Evolutionary conservation across 768 basidiomycete species (phyloP).

Genomic region (Agrocybe chaxingu): DNA sequence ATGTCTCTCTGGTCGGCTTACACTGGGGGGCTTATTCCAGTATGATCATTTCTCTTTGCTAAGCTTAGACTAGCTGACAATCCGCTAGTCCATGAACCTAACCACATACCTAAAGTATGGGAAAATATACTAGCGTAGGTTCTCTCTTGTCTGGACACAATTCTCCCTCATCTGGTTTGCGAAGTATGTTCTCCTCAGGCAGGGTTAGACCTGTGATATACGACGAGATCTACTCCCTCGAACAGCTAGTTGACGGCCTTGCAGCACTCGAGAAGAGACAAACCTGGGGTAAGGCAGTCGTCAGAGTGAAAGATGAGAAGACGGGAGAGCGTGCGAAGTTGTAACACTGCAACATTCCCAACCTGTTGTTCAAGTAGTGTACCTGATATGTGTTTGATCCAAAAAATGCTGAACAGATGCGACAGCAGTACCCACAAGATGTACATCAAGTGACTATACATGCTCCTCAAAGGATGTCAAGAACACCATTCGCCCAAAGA

Average conservation of each 20-base stretch:
- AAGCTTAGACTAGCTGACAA: background rate
- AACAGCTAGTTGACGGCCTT: constrained; percentile 64
- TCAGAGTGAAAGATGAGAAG: constrained; percentile 56
- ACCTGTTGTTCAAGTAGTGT: background rate
- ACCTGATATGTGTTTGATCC: no score
- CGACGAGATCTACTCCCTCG: constrained; percentile 64
- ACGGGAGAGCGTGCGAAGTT: constrained; percentile 38
- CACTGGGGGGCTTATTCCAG: constrained; percentile 83
- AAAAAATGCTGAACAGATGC: no score
- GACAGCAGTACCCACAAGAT: background rate
- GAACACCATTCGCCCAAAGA: constrained; percentile 32
- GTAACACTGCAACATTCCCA: constrained; percentile 12
- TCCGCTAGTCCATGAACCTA: constrained; percentile 58
- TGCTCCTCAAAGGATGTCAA: background rate
- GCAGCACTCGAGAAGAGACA: constrained; percentile 73
- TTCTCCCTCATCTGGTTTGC: background rate
- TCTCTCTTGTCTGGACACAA: background rate
- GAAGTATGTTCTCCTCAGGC: constrained; percentile 65
- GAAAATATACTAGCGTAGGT: constrained; percentile 61
- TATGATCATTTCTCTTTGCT: constrained; percentile 31
- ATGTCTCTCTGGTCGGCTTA: constrained; percentile 78
- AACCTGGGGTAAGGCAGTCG: constrained; percentile 91
- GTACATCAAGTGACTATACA: background rate
- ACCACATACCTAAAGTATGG: constrained; percentile 69
- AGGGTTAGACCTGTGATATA: constrained; percentile 70